A percentile compares a stretch with the other conserved stretches of the same genome.
These are phyloP conservation scores for Moricandia arvensis DNA, from an alignment of 345 rosid species.

Conservation along the genomic window DNA sequence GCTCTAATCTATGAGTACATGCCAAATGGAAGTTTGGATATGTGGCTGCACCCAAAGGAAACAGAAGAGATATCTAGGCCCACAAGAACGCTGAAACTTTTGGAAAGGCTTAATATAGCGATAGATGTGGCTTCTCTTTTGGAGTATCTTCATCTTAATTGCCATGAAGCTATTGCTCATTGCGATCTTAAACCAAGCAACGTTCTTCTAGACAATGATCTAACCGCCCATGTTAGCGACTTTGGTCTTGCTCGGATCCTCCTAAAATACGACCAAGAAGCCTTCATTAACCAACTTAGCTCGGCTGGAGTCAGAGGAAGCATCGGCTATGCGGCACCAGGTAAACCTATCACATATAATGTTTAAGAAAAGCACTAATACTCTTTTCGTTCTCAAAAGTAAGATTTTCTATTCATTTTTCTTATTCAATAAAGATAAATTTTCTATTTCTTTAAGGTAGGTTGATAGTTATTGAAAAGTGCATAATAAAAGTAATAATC, in stretches of 20 bases:
- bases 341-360: not conserved
- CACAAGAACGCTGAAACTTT: not conserved
- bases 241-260: not conserved
- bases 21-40: not conserved
- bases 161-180: not conserved
- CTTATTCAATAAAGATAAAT: not conserved
- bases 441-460: not conserved
- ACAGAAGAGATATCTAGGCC: not conserved
- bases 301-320: not conserved
- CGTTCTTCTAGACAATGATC: not conserved
- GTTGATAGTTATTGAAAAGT: too few relatives aligned
- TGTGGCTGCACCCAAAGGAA: not conserved
- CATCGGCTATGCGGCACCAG: not conserved
- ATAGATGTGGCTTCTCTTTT: not conserved
- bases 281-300: not conserved
- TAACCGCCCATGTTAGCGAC: not conserved
- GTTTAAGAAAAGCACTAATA: not conserved
- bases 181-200: not conserved
- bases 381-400: too few relatives aligned
- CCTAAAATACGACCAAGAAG: not conserved
- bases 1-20: not conserved
- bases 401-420: not conserved
- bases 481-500: too few relatives aligned
- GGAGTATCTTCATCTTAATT: not conserved
- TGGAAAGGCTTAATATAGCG: not conserved